Conservation (phyloP, 768 basidiomycete genomes). For the Lactifluus hygrophoroides region DNA sequence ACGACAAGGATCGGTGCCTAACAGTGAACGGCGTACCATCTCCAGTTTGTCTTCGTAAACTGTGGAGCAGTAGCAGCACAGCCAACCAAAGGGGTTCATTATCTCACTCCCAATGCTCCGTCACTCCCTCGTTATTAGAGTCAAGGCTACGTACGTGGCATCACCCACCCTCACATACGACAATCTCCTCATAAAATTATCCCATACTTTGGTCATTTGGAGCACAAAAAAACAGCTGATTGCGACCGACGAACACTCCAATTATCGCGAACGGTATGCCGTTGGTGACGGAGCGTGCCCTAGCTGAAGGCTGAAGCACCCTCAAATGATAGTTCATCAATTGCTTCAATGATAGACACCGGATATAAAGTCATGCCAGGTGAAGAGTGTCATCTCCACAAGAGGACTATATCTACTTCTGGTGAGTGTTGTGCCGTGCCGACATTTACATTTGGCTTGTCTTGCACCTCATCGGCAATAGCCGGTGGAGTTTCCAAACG, state of each 20-base stretch:
- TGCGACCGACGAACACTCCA: neutral
- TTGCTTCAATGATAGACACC: neutral
- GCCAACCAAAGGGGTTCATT: neutral
- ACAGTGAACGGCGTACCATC: neutral
- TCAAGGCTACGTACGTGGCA: neutral
- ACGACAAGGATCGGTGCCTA: neutral
- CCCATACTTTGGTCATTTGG: neutral
- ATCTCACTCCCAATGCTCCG: neutral
- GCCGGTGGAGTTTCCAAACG: slow-evolving; percentile 2
- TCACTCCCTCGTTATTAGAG: neutral
- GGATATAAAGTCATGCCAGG: neutral
- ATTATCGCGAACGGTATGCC: neutral
- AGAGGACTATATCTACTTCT: neutral
- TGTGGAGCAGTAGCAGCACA: neutral
- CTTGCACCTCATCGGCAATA: neutral
- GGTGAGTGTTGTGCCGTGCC: neutral
- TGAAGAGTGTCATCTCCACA: neutral
- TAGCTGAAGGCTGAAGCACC: neutral
- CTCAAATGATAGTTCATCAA: neutral
- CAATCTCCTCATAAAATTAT: neutral
- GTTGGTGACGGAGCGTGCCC: neutral
- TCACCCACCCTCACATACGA: neutral
- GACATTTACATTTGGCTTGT: neutral
- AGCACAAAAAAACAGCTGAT: neutral
- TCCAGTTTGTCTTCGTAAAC: no score